These are phyloP conservation scores for Aspergillus campestris DNA, from an alignment of 495 filamentous ascomycete genomes.

Conservation along the genomic window DNA sequence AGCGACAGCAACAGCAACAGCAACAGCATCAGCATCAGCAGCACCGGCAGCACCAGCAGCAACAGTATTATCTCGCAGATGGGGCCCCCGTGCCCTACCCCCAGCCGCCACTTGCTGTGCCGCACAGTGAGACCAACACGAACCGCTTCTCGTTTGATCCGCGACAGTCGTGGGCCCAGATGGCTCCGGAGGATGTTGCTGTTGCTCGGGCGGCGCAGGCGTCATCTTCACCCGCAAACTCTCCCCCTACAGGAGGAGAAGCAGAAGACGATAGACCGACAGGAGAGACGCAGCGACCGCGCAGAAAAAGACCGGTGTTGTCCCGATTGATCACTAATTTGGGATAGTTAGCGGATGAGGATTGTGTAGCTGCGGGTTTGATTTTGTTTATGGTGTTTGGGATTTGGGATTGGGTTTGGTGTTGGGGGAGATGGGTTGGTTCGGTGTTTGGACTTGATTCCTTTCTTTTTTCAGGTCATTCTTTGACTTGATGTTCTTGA, in stretches of 20 bases:
- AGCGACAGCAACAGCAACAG: neutral
- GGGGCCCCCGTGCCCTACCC: neutral
- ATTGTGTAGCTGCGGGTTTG: slow-evolving; percentile 3
- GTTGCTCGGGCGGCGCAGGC: too few relatives aligned
- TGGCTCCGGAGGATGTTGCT: too few relatives aligned
- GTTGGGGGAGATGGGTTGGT: too few relatives aligned
- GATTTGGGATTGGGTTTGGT: too few relatives aligned
- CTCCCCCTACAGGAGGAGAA: too few relatives aligned
- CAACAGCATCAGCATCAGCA: neutral
- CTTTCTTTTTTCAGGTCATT: slow-evolving; percentile 3
- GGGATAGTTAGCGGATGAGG: slow-evolving; percentile 5
- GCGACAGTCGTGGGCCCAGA: too few relatives aligned
- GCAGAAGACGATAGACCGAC: neutral
- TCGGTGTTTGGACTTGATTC: neutral
- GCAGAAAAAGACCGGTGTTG: slow-evolving; percentile 30
- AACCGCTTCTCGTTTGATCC: too few relatives aligned
- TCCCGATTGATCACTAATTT: slow-evolving; percentile 36
- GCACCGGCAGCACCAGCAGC: neutral
- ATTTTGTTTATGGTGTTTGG: slow-evolving; percentile 1
- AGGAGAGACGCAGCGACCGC: slow-evolving; percentile 5
- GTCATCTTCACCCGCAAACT: too few relatives aligned
- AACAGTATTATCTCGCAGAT: neutral
- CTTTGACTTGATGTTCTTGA: too few relatives aligned
- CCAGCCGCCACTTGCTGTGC: too few relatives aligned
- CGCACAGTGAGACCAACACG: too few relatives aligned